These are phyloP conservation scores for Pythium folliculosum DNA, from an alignment of 352 stramenopile species.

Conservation along the genomic window DNA sequence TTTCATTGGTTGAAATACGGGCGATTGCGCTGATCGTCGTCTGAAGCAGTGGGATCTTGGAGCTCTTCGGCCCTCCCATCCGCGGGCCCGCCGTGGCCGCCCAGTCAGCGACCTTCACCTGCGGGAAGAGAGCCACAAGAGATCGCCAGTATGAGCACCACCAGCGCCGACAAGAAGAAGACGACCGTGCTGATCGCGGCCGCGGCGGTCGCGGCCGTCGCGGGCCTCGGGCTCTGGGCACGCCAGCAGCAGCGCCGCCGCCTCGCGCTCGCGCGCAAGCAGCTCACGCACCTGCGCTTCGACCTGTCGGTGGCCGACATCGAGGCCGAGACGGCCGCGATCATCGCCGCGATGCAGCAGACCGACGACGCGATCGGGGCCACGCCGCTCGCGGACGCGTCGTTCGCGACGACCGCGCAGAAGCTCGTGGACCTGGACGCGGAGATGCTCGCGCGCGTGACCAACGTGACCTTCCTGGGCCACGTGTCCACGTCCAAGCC, in stretches of 20 bases:
- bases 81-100: no score
- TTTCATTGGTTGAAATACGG: slow-evolving; percentile 16
- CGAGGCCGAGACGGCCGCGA: slow-evolving; percentile 58
- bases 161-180: slow-evolving; percentile 48
- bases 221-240: slow-evolving; percentile 51
- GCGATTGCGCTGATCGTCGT: background rate
- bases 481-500: slow-evolving; percentile 68
- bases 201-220: slow-evolving; percentile 46
- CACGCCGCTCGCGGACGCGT: slow-evolving; percentile 39
- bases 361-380: slow-evolving; percentile 73
- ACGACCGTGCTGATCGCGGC: slow-evolving; percentile 60
- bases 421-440: slow-evolving; percentile 82
- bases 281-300: slow-evolving; percentile 69
- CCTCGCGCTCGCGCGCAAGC: slow-evolving; percentile 43
- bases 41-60: background rate
- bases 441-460: slow-evolving; percentile 83
- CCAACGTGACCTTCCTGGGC: slow-evolving; percentile 85
- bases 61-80: no score
- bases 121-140: no score
- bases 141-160: slow-evolving; percentile 1
- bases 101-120: no score
- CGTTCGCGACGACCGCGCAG: slow-evolving; percentile 72
- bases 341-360: slow-evolving; percentile 68
- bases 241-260: slow-evolving; percentile 50
- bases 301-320: slow-evolving; percentile 78